phyloP scores from a whole-genome alignment of 2,329 filamentous ascomycete genomes.

The Fusarium burgessii region DNA sequence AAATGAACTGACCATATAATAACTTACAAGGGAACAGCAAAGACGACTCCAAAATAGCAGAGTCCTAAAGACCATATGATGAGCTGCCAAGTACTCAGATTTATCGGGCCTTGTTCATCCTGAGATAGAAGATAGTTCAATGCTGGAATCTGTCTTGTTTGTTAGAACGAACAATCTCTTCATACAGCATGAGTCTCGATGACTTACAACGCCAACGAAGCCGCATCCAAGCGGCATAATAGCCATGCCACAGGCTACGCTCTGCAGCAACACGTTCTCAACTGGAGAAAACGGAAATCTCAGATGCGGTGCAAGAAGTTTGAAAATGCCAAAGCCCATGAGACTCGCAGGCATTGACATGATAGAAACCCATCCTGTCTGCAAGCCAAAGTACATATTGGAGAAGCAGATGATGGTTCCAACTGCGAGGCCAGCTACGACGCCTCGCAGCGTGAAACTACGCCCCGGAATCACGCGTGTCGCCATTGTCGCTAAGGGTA shows the following conservation, averaged over 20 bases:
- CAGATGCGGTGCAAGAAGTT: conserved; percentile 77
- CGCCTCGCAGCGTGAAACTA: conserved; percentile 87
- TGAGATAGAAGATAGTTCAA: conserved; percentile 85
- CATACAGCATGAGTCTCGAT: not conserved
- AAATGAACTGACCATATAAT: not conserved
- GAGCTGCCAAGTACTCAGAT: conserved; percentile 79
- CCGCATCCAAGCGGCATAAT: conserved; percentile 97
- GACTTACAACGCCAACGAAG: conserved; percentile 84
- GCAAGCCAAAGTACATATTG: conserved; percentile 99
- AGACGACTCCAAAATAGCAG: conserved; percentile 96
- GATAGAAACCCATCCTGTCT: conserved; percentile 79
- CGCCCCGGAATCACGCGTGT: conserved; percentile 57
- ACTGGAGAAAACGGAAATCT: conserved; percentile 89
- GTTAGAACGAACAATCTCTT: conserved; percentile 6
- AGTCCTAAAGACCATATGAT: conserved; percentile 92
- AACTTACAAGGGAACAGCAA: conserved; percentile 83
- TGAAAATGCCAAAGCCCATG: conserved; percentile 95
- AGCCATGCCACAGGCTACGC: conserved; percentile 92
- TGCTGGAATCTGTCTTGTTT: conserved; percentile 74
- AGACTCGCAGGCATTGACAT: conserved; percentile 98
- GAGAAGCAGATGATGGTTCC: conserved; percentile 94
- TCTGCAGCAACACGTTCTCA: conserved; percentile 97
- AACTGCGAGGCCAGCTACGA: conserved; percentile 83
- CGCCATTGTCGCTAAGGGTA: conserved; percentile 32
- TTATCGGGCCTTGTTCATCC: conserved; percentile 82